Evolutionary conservation across 2,329 filamentous ascomycete species (phyloP), one percentile per base, ranked within the genome.

Genomic region (Amauroascus niger): DNA sequence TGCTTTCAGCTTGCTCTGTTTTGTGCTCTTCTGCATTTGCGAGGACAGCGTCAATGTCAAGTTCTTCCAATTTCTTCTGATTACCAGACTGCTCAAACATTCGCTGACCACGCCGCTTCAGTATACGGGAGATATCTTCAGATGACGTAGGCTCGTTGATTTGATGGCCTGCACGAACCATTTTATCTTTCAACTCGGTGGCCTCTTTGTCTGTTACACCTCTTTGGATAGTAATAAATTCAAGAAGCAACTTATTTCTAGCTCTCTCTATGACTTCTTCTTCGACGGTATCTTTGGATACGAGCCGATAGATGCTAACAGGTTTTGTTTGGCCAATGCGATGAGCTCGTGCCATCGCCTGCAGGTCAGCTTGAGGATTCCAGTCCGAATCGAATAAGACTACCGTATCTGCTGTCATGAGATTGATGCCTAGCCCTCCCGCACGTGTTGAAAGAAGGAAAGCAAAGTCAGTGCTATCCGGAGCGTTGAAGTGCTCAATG

Each of bases 71-170:
- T 67, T 95, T 93, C 72, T 91, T 86, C 70, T 98, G 93, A 66
- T 98, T 98, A 55, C 88, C 88, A 9, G 87, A 93, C 68, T 96
- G 91, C 70, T 97, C 91, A 62, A 98, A 98, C 85, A 98, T 95
- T 71, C 93, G 95, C 67, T 96, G 93, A n/a, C 93, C 95, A 61
- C 93, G 86, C 71, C 91, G 89, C 74, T 97, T 97, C 65, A 98
- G 79, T 55, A 98, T 95, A 69, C 87, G 87, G 58, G 93, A 95
- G 60, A 97, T 97, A 65, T 96, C 93, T 60, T 95, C 91, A 0
- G 88, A 88, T 2, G 88, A 94, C 55, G 84, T 91, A 6, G 91
- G 90, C 62, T 95, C 90, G 52, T 85, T 84, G 33, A 76, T 69
- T 26, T 65, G 64, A 22, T 73, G 70, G 49, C 71, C 75, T 78